Evolutionary conservation across 306 rosid genomes (phyloP).

Genomic region (Gastrolobium bilobum): DNA sequence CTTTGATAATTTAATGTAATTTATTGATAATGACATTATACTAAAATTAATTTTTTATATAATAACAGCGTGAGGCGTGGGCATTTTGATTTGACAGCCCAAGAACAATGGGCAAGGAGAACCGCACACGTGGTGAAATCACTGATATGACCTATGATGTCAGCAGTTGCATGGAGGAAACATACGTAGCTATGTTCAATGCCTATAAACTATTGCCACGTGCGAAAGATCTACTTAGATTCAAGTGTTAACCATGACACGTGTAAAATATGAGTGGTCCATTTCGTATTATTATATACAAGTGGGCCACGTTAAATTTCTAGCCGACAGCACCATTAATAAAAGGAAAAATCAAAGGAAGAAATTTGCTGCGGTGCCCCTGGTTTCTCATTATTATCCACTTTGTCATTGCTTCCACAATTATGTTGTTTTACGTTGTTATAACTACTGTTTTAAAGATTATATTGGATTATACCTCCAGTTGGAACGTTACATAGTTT

Average conservation of each 20-base stretch:
- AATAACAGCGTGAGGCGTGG: conserved; percentile 50
- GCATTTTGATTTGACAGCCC: conserved; percentile 40
- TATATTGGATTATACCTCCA: no score
- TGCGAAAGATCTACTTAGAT: neutral
- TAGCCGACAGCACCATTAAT: conserved; percentile 58
- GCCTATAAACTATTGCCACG: conserved; percentile 45
- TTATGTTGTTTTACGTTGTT: neutral
- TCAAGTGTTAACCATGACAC: conserved; percentile 39
- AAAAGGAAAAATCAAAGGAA: neutral
- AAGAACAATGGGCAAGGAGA: neutral
- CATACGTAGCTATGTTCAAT: conserved; percentile 29
- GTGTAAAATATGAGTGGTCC: conserved; percentile 50
- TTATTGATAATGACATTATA: neutral
- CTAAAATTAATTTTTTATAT: neutral
- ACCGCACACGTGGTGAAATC: conserved; percentile 61
- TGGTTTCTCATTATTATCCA: neutral
- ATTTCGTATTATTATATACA: neutral
- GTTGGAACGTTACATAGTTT: no score
- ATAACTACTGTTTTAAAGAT: no score
- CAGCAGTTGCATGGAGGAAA: conserved; percentile 60
- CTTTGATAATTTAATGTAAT: neutral
- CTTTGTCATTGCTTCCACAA: neutral
- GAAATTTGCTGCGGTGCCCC: conserved; percentile 28
- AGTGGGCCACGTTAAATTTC: conserved; percentile 42
- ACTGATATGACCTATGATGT: conserved; percentile 29